These are phyloP conservation scores for Westerdykella sp. DNA, from an alignment of 2,329 filamentous ascomycete species.

Conservation along the genomic window DNA sequence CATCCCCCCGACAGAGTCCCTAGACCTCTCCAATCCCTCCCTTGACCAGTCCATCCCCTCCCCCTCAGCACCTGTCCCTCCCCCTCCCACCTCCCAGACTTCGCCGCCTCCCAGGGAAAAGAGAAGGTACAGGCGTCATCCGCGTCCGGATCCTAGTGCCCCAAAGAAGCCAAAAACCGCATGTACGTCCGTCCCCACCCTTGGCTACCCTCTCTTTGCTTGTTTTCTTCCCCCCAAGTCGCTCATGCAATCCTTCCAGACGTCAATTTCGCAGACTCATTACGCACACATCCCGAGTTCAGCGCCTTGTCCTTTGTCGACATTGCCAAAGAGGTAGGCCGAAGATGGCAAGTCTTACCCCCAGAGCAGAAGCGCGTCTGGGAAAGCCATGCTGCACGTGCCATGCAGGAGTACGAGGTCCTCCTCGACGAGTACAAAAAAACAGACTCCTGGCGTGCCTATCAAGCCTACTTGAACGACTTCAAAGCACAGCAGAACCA, in stretches of 20 bases:
- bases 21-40: constrained; percentile 17
- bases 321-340: constrained; percentile 35
- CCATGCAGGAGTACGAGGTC: constrained; percentile 35
- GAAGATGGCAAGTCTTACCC: constrained; percentile 34
- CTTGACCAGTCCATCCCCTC: constrained; percentile 12
- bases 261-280: constrained; percentile 39
- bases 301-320: constrained; percentile 34
- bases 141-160: constrained; percentile 32
- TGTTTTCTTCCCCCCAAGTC: neutral
- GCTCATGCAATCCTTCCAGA: constrained; percentile 14
- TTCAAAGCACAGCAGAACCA: constrained; percentile 29
- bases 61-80: constrained; percentile 25
- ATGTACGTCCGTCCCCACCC: constrained; percentile 18
- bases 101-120: constrained; percentile 26
- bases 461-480: constrained; percentile 32
- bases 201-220: neutral
- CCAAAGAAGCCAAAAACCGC: constrained; percentile 39
- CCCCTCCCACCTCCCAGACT: constrained; percentile 18
- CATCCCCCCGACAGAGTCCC: constrained; percentile 20
- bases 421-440: constrained; percentile 39
- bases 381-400: constrained; percentile 34
- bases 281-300: constrained; percentile 32
- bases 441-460: constrained; percentile 33
- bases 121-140: constrained; percentile 35
- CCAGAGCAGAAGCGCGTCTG: constrained; percentile 33